These are phyloP conservation scores for Mycena amicta DNA, from an alignment of 768 basidiomycete species.

Conservation along the genomic window DNA sequence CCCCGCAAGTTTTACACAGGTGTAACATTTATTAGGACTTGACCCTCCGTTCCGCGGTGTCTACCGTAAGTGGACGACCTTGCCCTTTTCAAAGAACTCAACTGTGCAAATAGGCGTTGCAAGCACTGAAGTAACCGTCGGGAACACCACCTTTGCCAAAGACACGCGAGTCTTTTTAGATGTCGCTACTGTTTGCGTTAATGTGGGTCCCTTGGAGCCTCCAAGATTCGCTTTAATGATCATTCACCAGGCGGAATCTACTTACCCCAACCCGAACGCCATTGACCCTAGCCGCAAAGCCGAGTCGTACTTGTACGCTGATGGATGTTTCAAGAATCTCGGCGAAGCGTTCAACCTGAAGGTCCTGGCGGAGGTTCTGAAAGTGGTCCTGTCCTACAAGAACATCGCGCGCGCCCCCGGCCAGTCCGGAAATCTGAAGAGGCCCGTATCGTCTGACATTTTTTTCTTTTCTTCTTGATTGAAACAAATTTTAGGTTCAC, in stretches of 20 bases:
- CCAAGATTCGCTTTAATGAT: too few relatives aligned
- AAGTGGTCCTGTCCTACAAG: conserved; percentile 59
- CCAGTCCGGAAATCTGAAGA: conserved; percentile 62
- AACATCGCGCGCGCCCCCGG: conserved; percentile 70
- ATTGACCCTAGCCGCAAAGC: conserved; percentile 50
- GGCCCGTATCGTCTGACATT: conserved; percentile 34
- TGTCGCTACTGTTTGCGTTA: conserved; percentile 54
- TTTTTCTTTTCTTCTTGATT: background rate
- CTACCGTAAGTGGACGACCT: conserved; percentile 48
- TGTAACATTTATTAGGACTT: conserved; percentile 48
- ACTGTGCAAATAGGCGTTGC: conserved; percentile 43
- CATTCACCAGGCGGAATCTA: too few relatives aligned
- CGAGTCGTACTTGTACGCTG: conserved; percentile 46
- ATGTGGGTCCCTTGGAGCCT: conserved; percentile 45
- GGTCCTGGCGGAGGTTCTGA: conserved; percentile 63
- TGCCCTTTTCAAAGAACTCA: background rate
- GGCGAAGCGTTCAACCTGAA: conserved; percentile 60
- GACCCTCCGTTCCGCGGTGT: conserved; percentile 75
- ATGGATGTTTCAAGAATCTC: conserved; percentile 49
- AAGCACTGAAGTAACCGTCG: conserved; percentile 46
- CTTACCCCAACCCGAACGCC: conserved; percentile 49
- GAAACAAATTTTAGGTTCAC: conserved; percentile 46
- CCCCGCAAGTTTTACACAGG: background rate
- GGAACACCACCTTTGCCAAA: conserved; percentile 44
- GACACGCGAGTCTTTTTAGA: conserved; percentile 65